Conservation (phyloP, 2,329 filamentous ascomycete species). For the Diaporthe sp. region DNA sequence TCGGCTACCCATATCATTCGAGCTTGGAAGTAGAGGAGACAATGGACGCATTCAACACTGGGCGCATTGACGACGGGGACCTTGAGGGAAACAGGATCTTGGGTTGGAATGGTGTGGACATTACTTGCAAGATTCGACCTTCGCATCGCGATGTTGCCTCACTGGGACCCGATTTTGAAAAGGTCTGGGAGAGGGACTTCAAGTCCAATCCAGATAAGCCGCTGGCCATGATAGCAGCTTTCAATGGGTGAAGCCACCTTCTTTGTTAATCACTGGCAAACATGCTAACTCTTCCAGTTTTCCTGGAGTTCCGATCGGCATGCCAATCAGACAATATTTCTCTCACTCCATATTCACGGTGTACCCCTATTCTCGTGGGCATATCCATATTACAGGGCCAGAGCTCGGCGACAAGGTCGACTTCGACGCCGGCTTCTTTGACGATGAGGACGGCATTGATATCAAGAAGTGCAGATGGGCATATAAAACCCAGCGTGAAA, state of each 20-base stretch:
- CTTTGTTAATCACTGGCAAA: background rate
- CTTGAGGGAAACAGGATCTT: background rate
- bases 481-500: conserved; percentile 66
- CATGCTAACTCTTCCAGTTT: conserved; percentile 49
- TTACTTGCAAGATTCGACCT: background rate
- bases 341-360: conserved; percentile 65
- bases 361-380: conserved; percentile 72
- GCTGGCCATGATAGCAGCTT: background rate
- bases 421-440: conserved; percentile 63
- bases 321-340: conserved; percentile 62
- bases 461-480: conserved; percentile 71
- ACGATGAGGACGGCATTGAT: conserved; percentile 64
- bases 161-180: background rate
- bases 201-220: background rate
- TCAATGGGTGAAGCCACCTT: background rate
- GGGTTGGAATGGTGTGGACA: background rate
- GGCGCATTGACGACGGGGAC: background rate
- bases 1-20: background rate
- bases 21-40: background rate
- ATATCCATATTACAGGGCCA: conserved; percentile 68
- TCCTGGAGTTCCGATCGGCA: conserved; percentile 54
- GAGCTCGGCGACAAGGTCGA: conserved; percentile 65
- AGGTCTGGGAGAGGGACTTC: background rate
- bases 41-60: background rate
- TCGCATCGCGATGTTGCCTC: background rate